Percentiles rank a stretch among this genome's conserved stretches.
These are phyloP conservation scores for Geotrichum ghanense DNA, from an alignment of 805 yeast species.

Conservation along the genomic window DNA sequence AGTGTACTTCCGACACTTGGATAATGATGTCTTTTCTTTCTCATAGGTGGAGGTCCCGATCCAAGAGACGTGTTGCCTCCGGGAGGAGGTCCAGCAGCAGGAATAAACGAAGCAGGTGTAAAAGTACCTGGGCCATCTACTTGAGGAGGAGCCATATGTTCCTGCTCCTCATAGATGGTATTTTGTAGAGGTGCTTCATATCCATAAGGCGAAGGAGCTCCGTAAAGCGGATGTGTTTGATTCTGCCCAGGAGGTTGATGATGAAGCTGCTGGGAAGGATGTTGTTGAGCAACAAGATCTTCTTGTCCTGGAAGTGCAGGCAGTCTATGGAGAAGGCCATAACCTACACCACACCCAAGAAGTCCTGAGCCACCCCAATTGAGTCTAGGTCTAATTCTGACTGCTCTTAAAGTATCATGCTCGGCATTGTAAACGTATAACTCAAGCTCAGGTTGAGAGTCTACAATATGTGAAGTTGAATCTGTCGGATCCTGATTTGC, in stretches of 20 bases:
- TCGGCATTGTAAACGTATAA: slow-evolving; percentile 81
- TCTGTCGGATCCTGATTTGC: slow-evolving; percentile 9
- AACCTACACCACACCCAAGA: slow-evolving; percentile 91
- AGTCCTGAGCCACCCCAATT: slow-evolving; percentile 77
- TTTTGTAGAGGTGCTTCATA: too few relatives aligned
- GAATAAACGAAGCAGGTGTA: background rate
- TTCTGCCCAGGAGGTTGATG: background rate
- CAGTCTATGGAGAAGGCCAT: slow-evolving; percentile 77
- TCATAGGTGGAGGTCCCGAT: background rate
- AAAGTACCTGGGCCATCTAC: background rate
- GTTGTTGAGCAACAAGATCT: background rate
- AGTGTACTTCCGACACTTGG: background rate
- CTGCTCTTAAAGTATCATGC: slow-evolving; percentile 76
- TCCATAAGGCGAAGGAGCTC: background rate
- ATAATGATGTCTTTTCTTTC: background rate
- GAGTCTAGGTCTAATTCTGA: slow-evolving; percentile 62
- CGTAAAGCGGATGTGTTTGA: background rate
- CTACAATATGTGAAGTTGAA: slow-evolving; percentile 6
- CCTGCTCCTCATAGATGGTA: background rate
- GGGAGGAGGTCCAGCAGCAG: background rate
- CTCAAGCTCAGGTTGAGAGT: slow-evolving; percentile 30
- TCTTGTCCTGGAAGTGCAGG: slow-evolving; percentile 34
- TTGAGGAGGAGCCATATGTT: background rate
- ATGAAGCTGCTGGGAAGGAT: background rate
- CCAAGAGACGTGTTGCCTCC: too few relatives aligned